Evolutionary conservation across 441 rosid genomes (phyloP).

Genomic region (Erysimum cheiri): DNA sequence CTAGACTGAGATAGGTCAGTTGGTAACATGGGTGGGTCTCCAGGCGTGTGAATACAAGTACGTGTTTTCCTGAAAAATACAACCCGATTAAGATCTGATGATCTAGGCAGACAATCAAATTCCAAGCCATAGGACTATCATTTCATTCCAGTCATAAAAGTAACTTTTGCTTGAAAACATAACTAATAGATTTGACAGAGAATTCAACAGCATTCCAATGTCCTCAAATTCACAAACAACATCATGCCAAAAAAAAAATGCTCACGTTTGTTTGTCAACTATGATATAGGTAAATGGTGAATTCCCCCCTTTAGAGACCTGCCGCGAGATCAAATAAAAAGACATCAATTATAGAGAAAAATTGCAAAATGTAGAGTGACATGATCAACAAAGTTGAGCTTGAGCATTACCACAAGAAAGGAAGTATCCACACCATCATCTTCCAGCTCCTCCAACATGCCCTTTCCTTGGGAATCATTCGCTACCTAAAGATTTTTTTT

Average conservation of each 20-base stretch:
- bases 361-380: not conserved
- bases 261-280: conserved; percentile 82
- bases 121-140: conserved; percentile 1
- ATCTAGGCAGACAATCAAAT: not conserved
- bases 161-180: not conserved
- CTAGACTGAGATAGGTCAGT: conserved; percentile 67
- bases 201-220: not conserved
- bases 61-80: conserved; percentile 77
- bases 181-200: not conserved
- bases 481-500: conserved; percentile 54
- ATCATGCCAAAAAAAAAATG: conserved; percentile 15
- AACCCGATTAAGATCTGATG: not conserved
- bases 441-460: conserved; percentile 66
- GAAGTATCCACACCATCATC: conserved; percentile 79
- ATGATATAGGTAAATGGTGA: conserved; percentile 84
- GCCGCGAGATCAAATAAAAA: conserved; percentile 22
- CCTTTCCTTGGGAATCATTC: conserved; percentile 70
- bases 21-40: conserved; percentile 71
- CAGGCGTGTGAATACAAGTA: conserved; percentile 92
- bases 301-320: conserved; percentile 82
- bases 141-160: not conserved
- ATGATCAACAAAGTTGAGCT: not conserved
- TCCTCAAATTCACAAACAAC: conserved; percentile 15
- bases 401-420: conserved; percentile 61
- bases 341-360: conserved; percentile 1